Conservation (phyloP, 1,139 yeast genomes). For the Kodamaea ohmeri region DNA sequence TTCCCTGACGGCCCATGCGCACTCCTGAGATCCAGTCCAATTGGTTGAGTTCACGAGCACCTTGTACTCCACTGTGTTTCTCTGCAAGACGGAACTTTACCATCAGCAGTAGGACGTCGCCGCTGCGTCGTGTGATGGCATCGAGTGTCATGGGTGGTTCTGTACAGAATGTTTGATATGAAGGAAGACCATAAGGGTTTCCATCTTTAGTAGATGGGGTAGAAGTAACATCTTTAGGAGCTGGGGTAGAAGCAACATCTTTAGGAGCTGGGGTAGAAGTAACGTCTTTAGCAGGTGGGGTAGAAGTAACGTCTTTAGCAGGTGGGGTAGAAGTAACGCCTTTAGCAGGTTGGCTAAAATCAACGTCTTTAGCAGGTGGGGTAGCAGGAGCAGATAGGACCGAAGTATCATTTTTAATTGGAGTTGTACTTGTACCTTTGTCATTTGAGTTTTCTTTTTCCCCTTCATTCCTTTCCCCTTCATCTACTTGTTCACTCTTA, state of each 20-base stretch:
- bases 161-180: slow-evolving; percentile 35
- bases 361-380: too few species aligned
- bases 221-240: too few species aligned
- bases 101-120: slow-evolving; percentile 38
- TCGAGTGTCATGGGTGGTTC: slow-evolving; percentile 42
- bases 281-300: too few species aligned
- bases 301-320: too few species aligned
- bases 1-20: slow-evolving; percentile 56
- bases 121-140: slow-evolving; percentile 31
- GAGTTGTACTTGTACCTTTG: too few species aligned
- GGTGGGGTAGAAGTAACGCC: too few species aligned
- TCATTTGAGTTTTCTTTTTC: neutral
- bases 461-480: neutral
- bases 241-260: too few species aligned
- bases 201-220: slow-evolving; percentile 1
- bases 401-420: too few species aligned
- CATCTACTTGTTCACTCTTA: slow-evolving; percentile 5
- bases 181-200: slow-evolving; percentile 12
- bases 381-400: too few species aligned
- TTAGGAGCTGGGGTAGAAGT: too few species aligned
- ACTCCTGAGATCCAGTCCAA: slow-evolving; percentile 94
- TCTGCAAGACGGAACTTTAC: slow-evolving; percentile 35
- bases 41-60: slow-evolving; percentile 53
- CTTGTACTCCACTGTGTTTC: slow-evolving; percentile 20
- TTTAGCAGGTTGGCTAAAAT: too few species aligned